Evolutionary conservation across 1,284 basidiomycete genomes (phyloP).

Genomic region (Trichosporon sp.): DNA sequence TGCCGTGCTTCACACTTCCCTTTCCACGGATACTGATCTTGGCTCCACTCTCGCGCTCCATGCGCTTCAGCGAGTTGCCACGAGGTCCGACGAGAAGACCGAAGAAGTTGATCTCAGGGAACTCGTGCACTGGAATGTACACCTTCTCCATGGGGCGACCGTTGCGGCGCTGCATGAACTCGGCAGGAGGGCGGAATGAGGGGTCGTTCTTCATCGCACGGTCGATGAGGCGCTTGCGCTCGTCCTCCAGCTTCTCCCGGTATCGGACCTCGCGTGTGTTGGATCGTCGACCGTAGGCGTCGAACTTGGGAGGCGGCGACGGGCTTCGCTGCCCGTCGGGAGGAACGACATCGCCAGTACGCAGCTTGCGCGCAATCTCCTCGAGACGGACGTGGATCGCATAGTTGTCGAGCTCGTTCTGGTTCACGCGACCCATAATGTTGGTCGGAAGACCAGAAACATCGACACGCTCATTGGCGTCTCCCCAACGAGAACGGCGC

Average conservation of each 20-base stretch:
- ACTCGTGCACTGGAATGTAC: slow-evolving; percentile 98
- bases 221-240: slow-evolving; percentile 88
- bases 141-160: slow-evolving; percentile 94
- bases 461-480: slow-evolving; percentile 67
- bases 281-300: slow-evolving; percentile 90
- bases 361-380: slow-evolving; percentile 92
- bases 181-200: slow-evolving; percentile 92
- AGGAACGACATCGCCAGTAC: slow-evolving; percentile 89
- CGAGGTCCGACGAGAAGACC: slow-evolving; percentile 96
- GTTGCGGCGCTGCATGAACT: slow-evolving; percentile 70
- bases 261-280: slow-evolving; percentile 98
- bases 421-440: slow-evolving; percentile 85
- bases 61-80: slow-evolving; percentile 98
- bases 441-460: slow-evolving; percentile 86
- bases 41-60: slow-evolving; percentile 96
- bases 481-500: slow-evolving; percentile 91
- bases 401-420: slow-evolving; percentile 90
- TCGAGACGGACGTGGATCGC: slow-evolving; percentile 90
- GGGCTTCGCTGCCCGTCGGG: slow-evolving; percentile 91
- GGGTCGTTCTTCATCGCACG: slow-evolving; percentile 96
- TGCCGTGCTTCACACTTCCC: slow-evolving; percentile 97
- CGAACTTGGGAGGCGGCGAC: slow-evolving; percentile 95
- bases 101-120: slow-evolving; percentile 99
- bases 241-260: slow-evolving; percentile 95
- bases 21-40: slow-evolving; percentile 98